A percentile compares a stretch with the other conserved stretches of the same genome.
phyloP scores from a whole-genome alignment of 352 stramenopile genomes.

The Phytophthora capsici region DNA sequence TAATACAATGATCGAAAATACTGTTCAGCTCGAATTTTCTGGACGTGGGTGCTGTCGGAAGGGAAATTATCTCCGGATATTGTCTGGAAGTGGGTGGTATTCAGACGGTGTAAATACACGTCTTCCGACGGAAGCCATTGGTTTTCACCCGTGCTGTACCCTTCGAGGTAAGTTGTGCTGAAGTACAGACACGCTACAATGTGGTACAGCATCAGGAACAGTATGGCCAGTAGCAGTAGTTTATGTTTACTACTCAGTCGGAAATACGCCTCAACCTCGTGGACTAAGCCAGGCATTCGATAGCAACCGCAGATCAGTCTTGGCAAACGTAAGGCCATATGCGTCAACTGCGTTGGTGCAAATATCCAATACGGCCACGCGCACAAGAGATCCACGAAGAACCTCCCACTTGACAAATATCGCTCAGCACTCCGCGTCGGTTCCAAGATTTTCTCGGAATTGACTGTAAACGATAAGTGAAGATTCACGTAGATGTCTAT shows the following conservation, averaged over 20 bases:
- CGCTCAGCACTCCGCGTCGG: constrained; percentile 42
- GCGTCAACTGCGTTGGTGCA: constrained; percentile 16
- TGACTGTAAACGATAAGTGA: constrained; percentile 57
- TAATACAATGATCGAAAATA: constrained; percentile 72
- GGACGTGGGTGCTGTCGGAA: constrained; percentile 26
- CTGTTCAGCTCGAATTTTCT: constrained; percentile 47
- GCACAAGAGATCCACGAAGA: constrained; percentile 41
- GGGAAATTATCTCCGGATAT: constrained; percentile 29
- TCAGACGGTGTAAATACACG: constrained; percentile 44
- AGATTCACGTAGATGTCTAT: constrained; percentile 54
- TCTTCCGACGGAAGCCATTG: constrained; percentile 58
- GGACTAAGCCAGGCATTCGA: constrained; percentile 45
- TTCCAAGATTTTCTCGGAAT: constrained; percentile 54
- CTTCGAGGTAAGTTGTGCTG: constrained; percentile 51
- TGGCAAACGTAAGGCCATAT: constrained; percentile 34
- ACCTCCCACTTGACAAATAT: constrained; percentile 41
- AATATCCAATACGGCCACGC: constrained; percentile 53
- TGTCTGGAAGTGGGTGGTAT: constrained; percentile 40
- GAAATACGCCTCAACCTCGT: constrained; percentile 47
- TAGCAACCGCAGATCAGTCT: constrained; percentile 40
- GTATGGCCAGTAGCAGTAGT: constrained; percentile 44
- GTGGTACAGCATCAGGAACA: constrained; percentile 60
- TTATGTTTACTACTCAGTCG: constrained; percentile 46
- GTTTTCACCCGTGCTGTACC: constrained; percentile 49
- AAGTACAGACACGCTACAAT: constrained; percentile 63